Percentiles rank a stretch among this genome's conserved stretches.
These are phyloP conservation scores for Coleophoma crateriformis DNA, from an alignment of 2,329 filamentous ascomycete genomes.

Conservation along the genomic window DNA sequence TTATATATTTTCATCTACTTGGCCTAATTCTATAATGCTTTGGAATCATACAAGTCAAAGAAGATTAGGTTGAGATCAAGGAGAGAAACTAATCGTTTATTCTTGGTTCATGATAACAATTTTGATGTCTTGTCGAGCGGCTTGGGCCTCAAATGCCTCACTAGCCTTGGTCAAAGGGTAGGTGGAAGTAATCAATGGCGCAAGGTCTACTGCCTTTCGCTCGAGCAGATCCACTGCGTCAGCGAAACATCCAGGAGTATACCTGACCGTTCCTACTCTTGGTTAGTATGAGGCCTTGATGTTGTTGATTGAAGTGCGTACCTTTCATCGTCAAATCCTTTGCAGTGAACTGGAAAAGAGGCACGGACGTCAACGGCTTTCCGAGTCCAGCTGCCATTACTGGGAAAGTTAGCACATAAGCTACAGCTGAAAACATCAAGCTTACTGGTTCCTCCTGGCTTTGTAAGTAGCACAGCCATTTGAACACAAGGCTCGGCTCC, in stretches of 20 bases:
- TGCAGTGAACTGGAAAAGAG: slow-evolving; percentile 17
- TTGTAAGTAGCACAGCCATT: slow-evolving; percentile 18
- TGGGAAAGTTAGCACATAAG: neutral
- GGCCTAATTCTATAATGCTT: too few species aligned
- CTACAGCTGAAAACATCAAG: neutral
- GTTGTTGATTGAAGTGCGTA: neutral
- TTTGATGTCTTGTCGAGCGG: slow-evolving; percentile 16
- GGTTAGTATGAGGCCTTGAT: too few species aligned
- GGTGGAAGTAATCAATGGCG: slow-evolving; percentile 20
- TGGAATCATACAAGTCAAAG: too few species aligned
- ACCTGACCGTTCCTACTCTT: slow-evolving; percentile 15
- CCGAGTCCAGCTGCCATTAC: slow-evolving; percentile 19
- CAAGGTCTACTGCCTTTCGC: slow-evolving; percentile 16
- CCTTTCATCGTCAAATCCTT: slow-evolving; percentile 20
- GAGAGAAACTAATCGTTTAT: slow-evolving; percentile 1
- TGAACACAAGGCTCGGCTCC: slow-evolving; percentile 19
- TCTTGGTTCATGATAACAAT: slow-evolving; percentile 20
- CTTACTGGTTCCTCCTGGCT: slow-evolving; percentile 15
- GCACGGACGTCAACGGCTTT: slow-evolving; percentile 12
- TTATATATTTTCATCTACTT: too few species aligned
- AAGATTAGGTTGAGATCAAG: too few species aligned
- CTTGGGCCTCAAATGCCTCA: slow-evolving; percentile 18
- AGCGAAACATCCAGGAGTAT: slow-evolving; percentile 20
- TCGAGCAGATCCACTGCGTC: slow-evolving; percentile 18
- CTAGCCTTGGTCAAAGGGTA: slow-evolving; percentile 14